A percentile compares a stretch with the other conserved stretches of the same genome.
These are phyloP conservation scores for Rutstroemia sp. DNA, from an alignment of 2,329 filamentous ascomycete genomes.

Conservation along the genomic window DNA sequence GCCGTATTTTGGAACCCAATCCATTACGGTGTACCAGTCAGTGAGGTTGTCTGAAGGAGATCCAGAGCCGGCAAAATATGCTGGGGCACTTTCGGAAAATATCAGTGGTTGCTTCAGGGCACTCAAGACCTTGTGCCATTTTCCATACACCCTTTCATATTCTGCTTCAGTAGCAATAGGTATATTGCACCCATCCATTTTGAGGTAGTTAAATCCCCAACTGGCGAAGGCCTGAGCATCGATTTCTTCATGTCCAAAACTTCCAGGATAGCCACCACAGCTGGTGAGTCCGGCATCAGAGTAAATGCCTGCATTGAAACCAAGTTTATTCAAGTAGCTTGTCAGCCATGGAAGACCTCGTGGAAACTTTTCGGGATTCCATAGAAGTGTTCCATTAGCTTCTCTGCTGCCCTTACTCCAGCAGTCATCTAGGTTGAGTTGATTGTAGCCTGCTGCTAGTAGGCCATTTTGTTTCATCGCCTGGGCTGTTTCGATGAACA, in stretches of 20 bases:
- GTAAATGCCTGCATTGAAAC: constrained; percentile 58
- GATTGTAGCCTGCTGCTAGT: constrained; percentile 45
- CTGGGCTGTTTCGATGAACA: constrained; percentile 41
- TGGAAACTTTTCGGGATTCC: constrained; percentile 47
- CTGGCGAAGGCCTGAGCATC: constrained; percentile 46
- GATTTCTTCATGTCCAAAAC: constrained; percentile 47
- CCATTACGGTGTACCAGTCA: constrained; percentile 39
- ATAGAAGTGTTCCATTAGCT: constrained; percentile 37
- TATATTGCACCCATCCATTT: constrained; percentile 50
- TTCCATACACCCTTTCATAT: constrained; percentile 33
- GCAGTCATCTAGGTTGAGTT: constrained; percentile 57
- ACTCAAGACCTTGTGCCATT: constrained; percentile 35
- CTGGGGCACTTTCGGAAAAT: constrained; percentile 33
- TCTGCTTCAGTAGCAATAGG: constrained; percentile 29
- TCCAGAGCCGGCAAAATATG: constrained; percentile 41
- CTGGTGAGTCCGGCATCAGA: constrained; percentile 39
- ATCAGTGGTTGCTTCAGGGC: constrained; percentile 27
- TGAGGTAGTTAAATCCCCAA: constrained; percentile 54
- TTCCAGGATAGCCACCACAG: constrained; percentile 51
- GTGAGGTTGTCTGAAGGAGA: constrained; percentile 27
- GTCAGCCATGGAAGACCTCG: constrained; percentile 49
- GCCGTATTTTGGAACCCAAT: constrained; percentile 33
- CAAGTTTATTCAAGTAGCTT: constrained; percentile 46
- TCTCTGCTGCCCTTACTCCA: constrained; percentile 42
- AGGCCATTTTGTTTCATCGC: constrained; percentile 41